These are phyloP conservation scores for Wolfiporia cocos DNA, from an alignment of 1,284 basidiomycete species.

Conservation along the genomic window DNA sequence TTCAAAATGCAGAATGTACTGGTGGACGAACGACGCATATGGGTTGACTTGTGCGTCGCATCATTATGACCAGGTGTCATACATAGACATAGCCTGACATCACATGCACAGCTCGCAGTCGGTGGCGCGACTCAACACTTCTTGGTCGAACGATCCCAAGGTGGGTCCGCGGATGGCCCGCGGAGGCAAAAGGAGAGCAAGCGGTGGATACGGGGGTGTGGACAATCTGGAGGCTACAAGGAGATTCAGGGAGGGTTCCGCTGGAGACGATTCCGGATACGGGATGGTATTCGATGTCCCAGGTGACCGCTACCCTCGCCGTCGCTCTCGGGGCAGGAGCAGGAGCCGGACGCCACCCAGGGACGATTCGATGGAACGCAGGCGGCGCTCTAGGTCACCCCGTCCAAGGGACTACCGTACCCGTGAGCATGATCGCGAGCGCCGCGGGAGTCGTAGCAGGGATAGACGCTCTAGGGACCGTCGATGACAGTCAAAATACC, in stretches of 20 bases:
- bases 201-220: conserved; percentile 57
- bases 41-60: conserved; percentile 86
- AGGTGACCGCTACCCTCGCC: conserved; percentile 16
- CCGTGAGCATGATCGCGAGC: conserved; percentile 18
- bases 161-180: conserved; percentile 37
- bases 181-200: conserved; percentile 20
- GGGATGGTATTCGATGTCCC: conserved; percentile 74
- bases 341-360: conserved; percentile 19
- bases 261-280: conserved; percentile 36
- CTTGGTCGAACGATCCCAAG: conserved; percentile 71
- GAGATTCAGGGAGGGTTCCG: conserved; percentile 48
- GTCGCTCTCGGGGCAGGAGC: conserved; percentile 23
- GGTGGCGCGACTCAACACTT: conserved; percentile 68
- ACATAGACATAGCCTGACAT: background rate
- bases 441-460: conserved; percentile 20
- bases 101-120: conserved; percentile 73
- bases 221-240: conserved; percentile 68
- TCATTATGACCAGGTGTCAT: too few relatives aligned
- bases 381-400: conserved; percentile 16
- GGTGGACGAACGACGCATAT: conserved; percentile 97
- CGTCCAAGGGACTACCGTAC: conserved; percentile 17
- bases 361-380: conserved; percentile 17
- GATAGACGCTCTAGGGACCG: conserved; percentile 14
- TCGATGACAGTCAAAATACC: conserved; percentile 11
- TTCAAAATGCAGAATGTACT: conserved; percentile 99